phyloP scores from a whole-genome alignment of 2,329 filamentous ascomycete species.

The Colletotrichum limetticola region DNA sequence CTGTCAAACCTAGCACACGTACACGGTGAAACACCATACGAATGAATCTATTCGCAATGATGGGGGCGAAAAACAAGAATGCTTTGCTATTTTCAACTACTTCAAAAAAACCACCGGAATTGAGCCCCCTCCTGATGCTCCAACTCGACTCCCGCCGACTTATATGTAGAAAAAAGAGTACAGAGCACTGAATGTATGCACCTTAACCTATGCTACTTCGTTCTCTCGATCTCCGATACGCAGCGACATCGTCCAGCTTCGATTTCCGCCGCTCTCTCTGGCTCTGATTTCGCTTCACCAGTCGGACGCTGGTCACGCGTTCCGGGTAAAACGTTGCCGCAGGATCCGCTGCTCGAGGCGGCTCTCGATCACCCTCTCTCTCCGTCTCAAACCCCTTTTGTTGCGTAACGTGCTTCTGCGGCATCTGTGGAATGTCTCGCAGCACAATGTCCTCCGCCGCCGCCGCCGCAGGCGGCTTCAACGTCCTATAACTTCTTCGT shows the following conservation, averaged over 20 bases:
- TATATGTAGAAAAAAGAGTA: conserved; percentile 1
- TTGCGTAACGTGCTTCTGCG: not conserved
- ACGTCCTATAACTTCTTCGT: not conserved
- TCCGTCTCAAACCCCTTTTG: not conserved
- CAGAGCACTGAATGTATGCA: conserved; percentile 15
- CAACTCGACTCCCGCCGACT: not conserved
- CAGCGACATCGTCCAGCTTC: conserved; percentile 3
- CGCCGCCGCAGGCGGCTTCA: not conserved
- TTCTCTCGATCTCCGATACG: not conserved
- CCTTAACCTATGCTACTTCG: conserved; percentile 27
- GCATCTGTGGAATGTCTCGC: not conserved
- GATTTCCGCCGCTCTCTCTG: conserved; percentile 33
- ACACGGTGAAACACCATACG: too few relatives aligned
- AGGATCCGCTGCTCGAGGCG: not conserved
- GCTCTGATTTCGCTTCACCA: conserved; percentile 31
- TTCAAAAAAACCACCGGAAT: not conserved
- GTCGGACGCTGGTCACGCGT: conserved; percentile 33
- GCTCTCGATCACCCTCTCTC: not conserved
- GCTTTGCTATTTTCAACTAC: conserved; percentile 22
- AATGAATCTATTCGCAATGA: not conserved
- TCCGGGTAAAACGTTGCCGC: not conserved
- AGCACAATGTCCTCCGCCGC: not conserved
- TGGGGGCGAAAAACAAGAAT: not conserved
- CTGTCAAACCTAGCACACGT: not conserved
- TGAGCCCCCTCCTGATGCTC: not conserved